Evolutionary conservation across 2,329 filamentous ascomycete species (phyloP), one percentile per base, ranked within the genome.

Genomic region (Microdochium bolleyi): DNA sequence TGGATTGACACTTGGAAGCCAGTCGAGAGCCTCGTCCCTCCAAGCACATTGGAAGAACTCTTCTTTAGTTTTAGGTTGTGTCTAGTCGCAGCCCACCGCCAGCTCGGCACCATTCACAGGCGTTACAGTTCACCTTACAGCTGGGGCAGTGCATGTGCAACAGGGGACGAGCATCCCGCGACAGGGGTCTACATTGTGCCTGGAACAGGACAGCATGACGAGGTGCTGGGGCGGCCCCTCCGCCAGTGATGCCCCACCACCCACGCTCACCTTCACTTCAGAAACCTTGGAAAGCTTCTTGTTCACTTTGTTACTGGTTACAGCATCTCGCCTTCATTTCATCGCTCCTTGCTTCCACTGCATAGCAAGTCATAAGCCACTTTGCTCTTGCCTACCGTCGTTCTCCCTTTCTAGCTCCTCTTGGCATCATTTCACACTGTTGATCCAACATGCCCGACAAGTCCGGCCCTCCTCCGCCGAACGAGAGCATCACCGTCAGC

Each of bases 401-500:
- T 16, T 41, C n/a, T 22, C 13, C 21, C 41, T 3, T 7, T 3
- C 9, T 46, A 8, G n/a, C 7, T 19, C 3, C 41, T 22, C 41
- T 8, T 4, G 13, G 14, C 37, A 14, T 8, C 16, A 16, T 4
- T 41, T 7, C 14, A 41, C 14, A 41, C 14, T n/a, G n/a, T 22
- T 21, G n/a, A 46, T 5, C 9, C 16, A 46, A 3, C 48, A 66
- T 66, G 64, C 61, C 62, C 22, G 60, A 59, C 21, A 64, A 46
- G 19, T 46, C 62, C 50, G 62, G 52, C 22, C 57, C 58, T 48
- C 59, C 61, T 3, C 64, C 64, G 25, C 65, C 64, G 2, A 56
- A 66, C 49, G 64, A 67, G 52, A 62, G 62, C 16, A 48, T 65
- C 49, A 66, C 63, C 13, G 66, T 64, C 55, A 63, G 59, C 49